Base-by-base conservation (phyloP, 176 grass and related monocot species). In the Themeda triandra region DNA sequence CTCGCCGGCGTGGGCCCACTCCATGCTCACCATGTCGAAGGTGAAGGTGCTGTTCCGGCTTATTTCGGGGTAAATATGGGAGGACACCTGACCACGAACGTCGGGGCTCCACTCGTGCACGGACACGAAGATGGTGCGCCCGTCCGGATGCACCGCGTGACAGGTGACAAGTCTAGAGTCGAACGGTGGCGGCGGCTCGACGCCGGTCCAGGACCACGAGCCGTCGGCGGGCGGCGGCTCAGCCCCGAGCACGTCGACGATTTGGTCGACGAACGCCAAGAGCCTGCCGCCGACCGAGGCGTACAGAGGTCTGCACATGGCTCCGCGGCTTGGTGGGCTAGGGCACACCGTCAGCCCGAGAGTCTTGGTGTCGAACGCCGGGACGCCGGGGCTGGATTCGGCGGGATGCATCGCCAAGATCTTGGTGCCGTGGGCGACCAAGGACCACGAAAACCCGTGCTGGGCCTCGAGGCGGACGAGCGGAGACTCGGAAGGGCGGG, bases 121-220 rank as follows among this genome's bases (percentile, higher is more conserved):
- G 11, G 77, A 66, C n/a, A 79, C 10, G 17, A 79, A 65, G 60
- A 79, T 11, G 25, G 77, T 79, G 59, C 25, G 77, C 24, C 39
- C 39, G 19, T 79, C 77, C 1, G 39, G 60, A 42, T 79, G 60
- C 40, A 46, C 5, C 1, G 86, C 48, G 45, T 71, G 37, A 44
- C 79, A 27, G 21, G 4, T 24, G 37, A 71, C 23, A 2, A 4
- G 11, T 10, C 36, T 13, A 1, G 37, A 41, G 23, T 71, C 11
- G 37, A 71, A 71, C 39, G 39, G 23, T 8, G 23, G 37, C 3
- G 2, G 37, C 10, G 21, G 10, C 1, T 42, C 24, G 10, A 42
- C 6, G 37, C 4, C n/a, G 68, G 68, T 27, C 39, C 69, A 71
- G 11, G 69, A 44, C 69, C 69, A 71, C 23, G 69, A 41, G 23